Evolutionary conservation across 2,329 filamentous ascomycete species (phyloP), one percentile per base, ranked within the genome.

Genomic region (Fusarium fracticaudum): DNA sequence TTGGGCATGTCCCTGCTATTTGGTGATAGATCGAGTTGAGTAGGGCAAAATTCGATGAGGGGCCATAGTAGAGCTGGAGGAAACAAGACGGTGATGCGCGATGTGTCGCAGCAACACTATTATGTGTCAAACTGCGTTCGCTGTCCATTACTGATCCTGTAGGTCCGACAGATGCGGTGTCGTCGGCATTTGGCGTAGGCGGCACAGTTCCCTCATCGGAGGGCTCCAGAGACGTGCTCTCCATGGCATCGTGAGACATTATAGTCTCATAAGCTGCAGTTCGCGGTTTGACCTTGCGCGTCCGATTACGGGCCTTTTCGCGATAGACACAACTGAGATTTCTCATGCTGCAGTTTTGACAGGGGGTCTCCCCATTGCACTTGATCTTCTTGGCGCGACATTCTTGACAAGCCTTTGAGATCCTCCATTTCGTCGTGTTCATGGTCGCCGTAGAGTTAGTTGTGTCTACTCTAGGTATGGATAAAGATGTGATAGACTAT

Each of bases 91-190:
- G 82, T 4, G 84, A 85, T 33, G 84, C 80, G 74, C 83, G 82
- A 71, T 86, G 85, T 14, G 84, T 86, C 26, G 85, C 85, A 7
- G 84, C 84, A n/a, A 86, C 85, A 64, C 85, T 86, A 60, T 76
- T 77, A 65, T 81, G 83, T 60, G 84, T 83, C 64, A 80, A 76
- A 72, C 75, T 79, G 53, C 76, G 69, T 61, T 79, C 76, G 37
- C 74, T 73, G 29, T 67, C 76, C 57, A 68, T 63, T 10, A 68
- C 72, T 33, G 76, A 71, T 14, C 51, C 55, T 6, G 65, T 33
- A 26, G 62, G 59, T 9, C 67, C 62, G 18, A 45, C 43, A 26
- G 67, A 69, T 9, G 57, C 63, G 20, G 63, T 40, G 18, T 58
- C 63, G 29, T 73, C 74, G 20, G 60, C 62, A 29, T 53, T 70